Conservation (phyloP, 805 yeast species). For the Pichia phayaonensis region DNA sequence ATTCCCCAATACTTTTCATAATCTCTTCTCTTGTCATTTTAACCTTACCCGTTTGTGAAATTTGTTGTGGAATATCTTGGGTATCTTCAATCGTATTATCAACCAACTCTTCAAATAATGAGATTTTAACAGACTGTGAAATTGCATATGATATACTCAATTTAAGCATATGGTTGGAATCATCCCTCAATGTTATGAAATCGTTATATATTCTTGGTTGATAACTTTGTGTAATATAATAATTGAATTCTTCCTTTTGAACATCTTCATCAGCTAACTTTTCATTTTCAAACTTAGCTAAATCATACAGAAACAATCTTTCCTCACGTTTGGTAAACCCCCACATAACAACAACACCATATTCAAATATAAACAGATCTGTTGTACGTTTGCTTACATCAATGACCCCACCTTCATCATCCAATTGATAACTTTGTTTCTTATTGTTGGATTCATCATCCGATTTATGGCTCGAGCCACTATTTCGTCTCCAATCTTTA, state of each 20-base stretch:
- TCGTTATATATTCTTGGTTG: constrained; percentile 96
- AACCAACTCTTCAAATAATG: constrained; percentile 90
- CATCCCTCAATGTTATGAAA: constrained; percentile 87
- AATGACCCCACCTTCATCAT: constrained; percentile 93
- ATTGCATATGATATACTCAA: constrained; percentile 91
- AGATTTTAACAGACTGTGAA: constrained; percentile 92
- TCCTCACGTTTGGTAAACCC: constrained; percentile 87
- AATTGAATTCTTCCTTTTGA: constrained; percentile 91
- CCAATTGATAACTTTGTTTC: constrained; percentile 48
- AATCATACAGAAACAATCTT: constrained; percentile 65
- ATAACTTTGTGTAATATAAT: constrained; percentile 86
- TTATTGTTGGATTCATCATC: constrained; percentile 6
- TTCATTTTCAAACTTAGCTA: constrained; percentile 88
- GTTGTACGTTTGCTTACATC: constrained; percentile 71
- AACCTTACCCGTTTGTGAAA: constrained; percentile 91
- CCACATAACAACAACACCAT: constrained; percentile 97
- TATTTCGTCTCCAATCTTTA: constrained; percentile 62
- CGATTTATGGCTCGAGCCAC: constrained; percentile 9
- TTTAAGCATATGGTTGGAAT: constrained; percentile 83
- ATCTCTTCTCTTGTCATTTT: constrained; percentile 91
- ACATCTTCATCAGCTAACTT: constrained; percentile 87
- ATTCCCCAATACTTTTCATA: constrained; percentile 95
- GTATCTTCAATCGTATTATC: constrained; percentile 97
- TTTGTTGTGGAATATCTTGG: constrained; percentile 93
- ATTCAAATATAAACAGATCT: constrained; percentile 85